These are phyloP conservation scores for Debaryomyces psychrophilus DNA, from an alignment of 1,139 yeast species.

Conservation along the genomic window DNA sequence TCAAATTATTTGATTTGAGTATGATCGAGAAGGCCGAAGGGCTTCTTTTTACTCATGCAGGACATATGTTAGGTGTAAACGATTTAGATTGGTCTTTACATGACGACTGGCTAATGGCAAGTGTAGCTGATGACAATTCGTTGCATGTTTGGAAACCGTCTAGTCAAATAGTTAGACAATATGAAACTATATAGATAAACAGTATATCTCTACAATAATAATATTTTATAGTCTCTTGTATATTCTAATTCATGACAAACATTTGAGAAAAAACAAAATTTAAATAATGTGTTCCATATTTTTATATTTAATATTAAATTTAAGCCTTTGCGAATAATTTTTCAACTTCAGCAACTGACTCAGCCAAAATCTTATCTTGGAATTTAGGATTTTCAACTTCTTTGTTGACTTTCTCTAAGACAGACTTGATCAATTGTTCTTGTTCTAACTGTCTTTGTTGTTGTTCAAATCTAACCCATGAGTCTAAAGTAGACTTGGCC, in stretches of 20 bases:
- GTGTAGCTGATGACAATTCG: constrained; percentile 88
- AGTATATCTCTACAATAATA: neutral
- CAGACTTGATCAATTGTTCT: constrained; percentile 84
- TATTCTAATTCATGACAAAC: constrained; percentile 16
- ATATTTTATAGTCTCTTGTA: constrained; percentile 7
- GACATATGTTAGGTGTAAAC: constrained; percentile 86
- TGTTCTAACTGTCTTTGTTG: constrained; percentile 97
- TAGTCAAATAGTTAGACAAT: constrained; percentile 22
- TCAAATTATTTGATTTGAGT: constrained; percentile 69
- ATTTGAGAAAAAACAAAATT: constrained; percentile 10
- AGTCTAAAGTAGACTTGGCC: constrained; percentile 94
- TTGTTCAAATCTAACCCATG: constrained; percentile 98
- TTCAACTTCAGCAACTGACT: constrained; percentile 91
- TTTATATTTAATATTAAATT: constrained; percentile 11
- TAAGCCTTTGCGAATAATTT: constrained; percentile 65
- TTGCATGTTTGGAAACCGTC: constrained; percentile 83
- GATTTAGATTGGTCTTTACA: constrained; percentile 87
- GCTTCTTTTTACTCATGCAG: constrained; percentile 76
- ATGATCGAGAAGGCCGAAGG: constrained; percentile 41
- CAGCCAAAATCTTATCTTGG: constrained; percentile 90
- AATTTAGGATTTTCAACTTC: constrained; percentile 86
- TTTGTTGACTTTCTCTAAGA: constrained; percentile 84
- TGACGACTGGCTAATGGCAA: constrained; percentile 76
- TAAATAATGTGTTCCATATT: constrained; percentile 5
- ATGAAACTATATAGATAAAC: constrained; percentile 11